A percentile compares a stretch with the other conserved stretches of the same genome.
These are phyloP conservation scores for Yamagishiella unicocca DNA, from an alignment of 139 green algal genomes.

Conservation along the genomic window DNA sequence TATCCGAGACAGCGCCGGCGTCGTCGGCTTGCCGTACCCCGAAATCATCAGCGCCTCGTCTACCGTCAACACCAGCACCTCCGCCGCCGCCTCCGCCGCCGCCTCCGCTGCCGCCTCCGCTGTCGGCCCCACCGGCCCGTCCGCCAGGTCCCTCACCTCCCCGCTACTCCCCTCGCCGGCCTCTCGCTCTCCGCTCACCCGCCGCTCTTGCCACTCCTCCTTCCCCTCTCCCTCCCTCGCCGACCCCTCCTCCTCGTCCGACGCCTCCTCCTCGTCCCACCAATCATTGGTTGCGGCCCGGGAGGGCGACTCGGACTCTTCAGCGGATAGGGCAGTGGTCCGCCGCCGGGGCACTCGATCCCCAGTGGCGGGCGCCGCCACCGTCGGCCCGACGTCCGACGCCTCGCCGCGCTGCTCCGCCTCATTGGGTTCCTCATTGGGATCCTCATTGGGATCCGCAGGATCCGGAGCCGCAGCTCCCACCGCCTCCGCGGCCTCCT, in stretches of 20 bases:
- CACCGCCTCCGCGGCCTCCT: no score
- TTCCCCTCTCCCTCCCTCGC: no score
- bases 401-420: no score
- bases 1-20: slow-evolving; percentile 5
- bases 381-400: no score
- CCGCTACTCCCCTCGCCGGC: not conserved
- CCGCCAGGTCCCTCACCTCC: not conserved
- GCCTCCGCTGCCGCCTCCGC: not conserved
- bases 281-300: not conserved
- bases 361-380: no score
- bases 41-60: not conserved
- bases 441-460: no score
- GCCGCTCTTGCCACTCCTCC: no score
- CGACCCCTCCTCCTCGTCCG: no score
- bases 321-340: not conserved
- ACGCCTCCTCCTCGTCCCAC: not conserved
- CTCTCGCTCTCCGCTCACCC: no score
- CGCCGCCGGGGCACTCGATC: no score
- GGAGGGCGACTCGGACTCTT: not conserved
- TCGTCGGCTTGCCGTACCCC: slow-evolving; percentile 11
- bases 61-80: not conserved
- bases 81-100: not conserved
- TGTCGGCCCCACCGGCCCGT: not conserved
- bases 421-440: no score
- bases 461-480: no score